phyloP scores from a whole-genome alignment of 2,329 filamentous ascomycete species.

The Pleurostoma richardsiae region DNA sequence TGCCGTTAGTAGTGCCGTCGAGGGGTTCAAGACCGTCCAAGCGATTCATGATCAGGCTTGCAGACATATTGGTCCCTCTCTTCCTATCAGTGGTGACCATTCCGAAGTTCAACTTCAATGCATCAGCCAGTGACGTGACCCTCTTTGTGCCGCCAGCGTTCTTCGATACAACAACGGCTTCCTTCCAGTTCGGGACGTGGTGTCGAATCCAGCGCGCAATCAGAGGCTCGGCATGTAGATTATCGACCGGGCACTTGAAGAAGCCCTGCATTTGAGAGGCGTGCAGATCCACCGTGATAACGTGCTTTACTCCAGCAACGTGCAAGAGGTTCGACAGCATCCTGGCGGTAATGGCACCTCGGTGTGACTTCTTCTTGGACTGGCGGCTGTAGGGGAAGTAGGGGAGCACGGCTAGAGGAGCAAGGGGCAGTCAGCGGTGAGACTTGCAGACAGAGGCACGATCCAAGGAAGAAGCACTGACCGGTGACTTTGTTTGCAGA shows the following conservation, averaged over 20 bases:
- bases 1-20: slow-evolving; percentile 8
- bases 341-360: slow-evolving; percentile 91
- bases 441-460: neutral
- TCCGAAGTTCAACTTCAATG: slow-evolving; percentile 94
- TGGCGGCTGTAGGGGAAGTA: slow-evolving; percentile 99
- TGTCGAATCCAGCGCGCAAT: slow-evolving; percentile 93
- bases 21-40: slow-evolving; percentile 52
- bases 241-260: slow-evolving; percentile 96
- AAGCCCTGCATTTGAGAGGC: slow-evolving; percentile 99
- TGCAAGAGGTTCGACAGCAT: slow-evolving; percentile 95
- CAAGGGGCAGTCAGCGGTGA: neutral
- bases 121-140: slow-evolving; percentile 92
- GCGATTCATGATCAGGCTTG: slow-evolving; percentile 71
- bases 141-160: slow-evolving; percentile 96
- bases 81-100: slow-evolving; percentile 85
- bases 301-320: slow-evolving; percentile 92
- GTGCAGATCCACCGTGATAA: slow-evolving; percentile 95
- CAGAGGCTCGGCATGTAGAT: slow-evolving; percentile 91
- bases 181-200: slow-evolving; percentile 81
- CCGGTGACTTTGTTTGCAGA: slow-evolving; percentile 96
- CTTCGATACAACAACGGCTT: slow-evolving; percentile 96
- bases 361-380: slow-evolving; percentile 97
- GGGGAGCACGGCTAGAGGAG: slow-evolving; percentile 66
- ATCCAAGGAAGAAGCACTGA: slow-evolving; percentile 27
- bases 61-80: slow-evolving; percentile 59